These are phyloP conservation scores for Gossypium stocksii DNA, from an alignment of 345 rosid genomes.

Conservation along the genomic window DNA sequence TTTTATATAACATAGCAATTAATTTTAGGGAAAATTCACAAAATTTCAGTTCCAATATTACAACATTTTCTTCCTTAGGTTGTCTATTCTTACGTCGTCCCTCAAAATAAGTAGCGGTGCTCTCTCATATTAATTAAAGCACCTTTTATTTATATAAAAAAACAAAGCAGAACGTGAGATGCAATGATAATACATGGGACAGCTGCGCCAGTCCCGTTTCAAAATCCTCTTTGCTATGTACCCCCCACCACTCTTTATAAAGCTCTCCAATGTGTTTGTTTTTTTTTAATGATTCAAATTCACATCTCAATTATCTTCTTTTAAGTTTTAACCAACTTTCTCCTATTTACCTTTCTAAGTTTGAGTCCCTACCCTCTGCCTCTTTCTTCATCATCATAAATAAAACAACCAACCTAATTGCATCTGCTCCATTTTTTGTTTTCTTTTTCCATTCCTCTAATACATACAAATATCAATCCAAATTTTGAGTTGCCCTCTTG, in stretches of 20 bases:
- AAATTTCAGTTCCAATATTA: neutral
- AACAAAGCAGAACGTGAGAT: constrained; percentile 31
- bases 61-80: constrained; percentile 19
- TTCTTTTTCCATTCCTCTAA: neutral
- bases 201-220: constrained; percentile 22
- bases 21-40: neutral
- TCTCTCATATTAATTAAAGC: constrained; percentile 33
- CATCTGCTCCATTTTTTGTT: constrained; percentile 6
- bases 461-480: neutral
- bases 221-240: constrained; percentile 10
- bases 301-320: constrained; percentile 3
- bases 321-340: constrained; percentile 20
- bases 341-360: neutral
- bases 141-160: constrained; percentile 20
- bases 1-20: no score
- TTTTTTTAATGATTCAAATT: constrained; percentile 15
- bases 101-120: constrained; percentile 13
- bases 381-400: constrained; percentile 11
- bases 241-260: constrained; percentile 15
- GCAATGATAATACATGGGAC: constrained; percentile 44
- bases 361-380: constrained; percentile 4
- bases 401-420: constrained; percentile 21
- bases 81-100: constrained; percentile 16
- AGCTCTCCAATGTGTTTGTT: constrained; percentile 25
- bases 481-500: neutral